Conservation (phyloP, 257 asterid genomes). For the Capsicum rhomboideum region DNA sequence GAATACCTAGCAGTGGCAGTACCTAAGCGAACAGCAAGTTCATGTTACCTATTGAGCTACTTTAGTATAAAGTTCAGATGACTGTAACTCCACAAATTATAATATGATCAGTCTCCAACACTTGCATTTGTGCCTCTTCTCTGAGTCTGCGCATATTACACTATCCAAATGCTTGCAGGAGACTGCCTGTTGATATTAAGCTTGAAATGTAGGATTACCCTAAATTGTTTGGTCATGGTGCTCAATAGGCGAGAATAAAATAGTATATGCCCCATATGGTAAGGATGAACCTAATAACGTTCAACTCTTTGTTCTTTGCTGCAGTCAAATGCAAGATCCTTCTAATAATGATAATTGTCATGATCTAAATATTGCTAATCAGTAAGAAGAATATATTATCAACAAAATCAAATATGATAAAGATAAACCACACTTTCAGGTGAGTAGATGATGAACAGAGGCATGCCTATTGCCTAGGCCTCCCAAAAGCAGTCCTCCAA, state of each 20-base stretch:
- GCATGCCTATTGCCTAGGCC: slow-evolving; percentile 99
- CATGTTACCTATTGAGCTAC: slow-evolving; percentile 89
- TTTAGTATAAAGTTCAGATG: slow-evolving; percentile 74
- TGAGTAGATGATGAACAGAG: slow-evolving; percentile 90
- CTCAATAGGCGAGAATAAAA: slow-evolving; percentile 85
- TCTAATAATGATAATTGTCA: slow-evolving; percentile 11
- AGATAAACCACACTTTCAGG: slow-evolving; percentile 59
- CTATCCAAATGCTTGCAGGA: slow-evolving; percentile 30
- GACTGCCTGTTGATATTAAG: slow-evolving; percentile 12
- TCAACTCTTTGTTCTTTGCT: slow-evolving; percentile 93
- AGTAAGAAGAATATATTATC: slow-evolving; percentile 17
- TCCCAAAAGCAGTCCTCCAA: slow-evolving; percentile 98
- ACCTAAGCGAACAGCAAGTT: slow-evolving; percentile 79
- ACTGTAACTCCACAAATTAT: slow-evolving; percentile 76
- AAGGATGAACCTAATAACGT: slow-evolving; percentile 83
- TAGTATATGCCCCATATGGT: slow-evolving; percentile 87
- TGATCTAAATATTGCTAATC: slow-evolving; percentile 11
- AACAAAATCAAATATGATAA: slow-evolving; percentile 7
- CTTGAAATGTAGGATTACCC: slow-evolving; percentile 63
- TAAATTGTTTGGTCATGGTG: slow-evolving; percentile 91
- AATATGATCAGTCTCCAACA: slow-evolving; percentile 80
- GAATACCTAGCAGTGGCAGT: slow-evolving; percentile 83
- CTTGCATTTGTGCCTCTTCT: slow-evolving; percentile 95
- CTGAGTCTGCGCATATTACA: slow-evolving; percentile 73
- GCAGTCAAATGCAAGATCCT: slow-evolving; percentile 33